These are phyloP conservation scores for Pseudonectria buxi DNA, from an alignment of 2,329 filamentous ascomycete species.

Conservation along the genomic window DNA sequence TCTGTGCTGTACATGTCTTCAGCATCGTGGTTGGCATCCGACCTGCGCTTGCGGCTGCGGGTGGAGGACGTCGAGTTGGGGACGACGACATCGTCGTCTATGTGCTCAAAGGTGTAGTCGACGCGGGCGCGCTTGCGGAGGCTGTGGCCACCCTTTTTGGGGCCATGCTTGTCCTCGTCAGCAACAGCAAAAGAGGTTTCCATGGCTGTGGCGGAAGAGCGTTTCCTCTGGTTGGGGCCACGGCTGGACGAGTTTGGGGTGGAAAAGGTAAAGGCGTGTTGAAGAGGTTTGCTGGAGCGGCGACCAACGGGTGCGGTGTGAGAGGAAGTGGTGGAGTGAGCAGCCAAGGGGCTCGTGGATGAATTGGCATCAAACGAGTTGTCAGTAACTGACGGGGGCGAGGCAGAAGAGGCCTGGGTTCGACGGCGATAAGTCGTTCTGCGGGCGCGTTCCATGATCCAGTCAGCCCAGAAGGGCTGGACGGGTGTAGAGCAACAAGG, in stretches of 20 bases:
- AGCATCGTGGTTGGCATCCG: conserved; percentile 27
- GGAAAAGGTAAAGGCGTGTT: conserved; percentile 32
- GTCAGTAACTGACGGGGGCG: conserved; percentile 28
- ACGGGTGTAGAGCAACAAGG: conserved; percentile 22
- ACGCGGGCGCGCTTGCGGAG: conserved; percentile 50
- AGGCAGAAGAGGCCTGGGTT: conserved; percentile 25
- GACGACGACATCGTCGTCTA: conserved; percentile 39
- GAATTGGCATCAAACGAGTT: conserved; percentile 24
- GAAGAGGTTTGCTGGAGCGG: conserved; percentile 29
- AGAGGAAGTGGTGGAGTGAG: conserved; percentile 27
- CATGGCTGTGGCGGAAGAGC: conserved; percentile 38
- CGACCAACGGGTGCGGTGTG: conserved; percentile 24
- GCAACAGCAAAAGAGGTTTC: conserved; percentile 30
- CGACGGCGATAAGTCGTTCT: conserved; percentile 29
- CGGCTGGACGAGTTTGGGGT: conserved; percentile 26
- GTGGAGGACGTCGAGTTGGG: conserved; percentile 28
- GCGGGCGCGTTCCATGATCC: conserved; percentile 32
- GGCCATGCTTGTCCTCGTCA: conserved; percentile 43
- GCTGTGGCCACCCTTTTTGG: conserved; percentile 52
- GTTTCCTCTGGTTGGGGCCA: conserved; percentile 31
- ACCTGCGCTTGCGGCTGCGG: conserved; percentile 31
- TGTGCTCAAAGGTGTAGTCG: conserved; percentile 50
- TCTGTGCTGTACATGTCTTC: conserved; percentile 25
- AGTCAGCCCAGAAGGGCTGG: conserved; percentile 22
- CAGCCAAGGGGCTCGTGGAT: conserved; percentile 26